These are phyloP conservation scores for Cercophora scortea DNA, from an alignment of 495 filamentous ascomycete species.

Conservation along the genomic window DNA sequence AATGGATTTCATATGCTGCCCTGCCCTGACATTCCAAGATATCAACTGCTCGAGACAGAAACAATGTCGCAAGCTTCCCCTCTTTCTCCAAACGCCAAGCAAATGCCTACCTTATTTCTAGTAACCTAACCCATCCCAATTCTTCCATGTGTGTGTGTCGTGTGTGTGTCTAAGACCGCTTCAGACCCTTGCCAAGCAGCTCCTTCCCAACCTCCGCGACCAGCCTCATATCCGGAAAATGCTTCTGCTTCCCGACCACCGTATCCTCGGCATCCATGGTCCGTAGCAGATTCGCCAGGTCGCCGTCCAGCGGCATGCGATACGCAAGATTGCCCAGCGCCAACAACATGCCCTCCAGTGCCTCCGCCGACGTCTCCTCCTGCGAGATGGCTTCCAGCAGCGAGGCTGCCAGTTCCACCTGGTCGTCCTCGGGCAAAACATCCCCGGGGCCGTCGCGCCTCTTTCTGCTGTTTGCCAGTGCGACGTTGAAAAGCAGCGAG, in stretches of 20 bases:
- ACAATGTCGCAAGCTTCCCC: neutral
- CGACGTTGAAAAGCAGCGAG: constrained; percentile 76
- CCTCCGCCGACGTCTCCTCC: constrained; percentile 62
- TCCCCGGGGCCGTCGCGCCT: constrained; percentile 52
- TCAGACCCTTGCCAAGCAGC: constrained; percentile 34
- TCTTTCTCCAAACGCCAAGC: neutral
- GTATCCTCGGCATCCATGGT: constrained; percentile 60
- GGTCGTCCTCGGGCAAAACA: constrained; percentile 54
- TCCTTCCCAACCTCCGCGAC: constrained; percentile 49
- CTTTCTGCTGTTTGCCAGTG: constrained; percentile 57
- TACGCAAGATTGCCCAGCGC: constrained; percentile 70
- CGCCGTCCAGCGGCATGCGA: constrained; percentile 55
- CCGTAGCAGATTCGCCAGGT: constrained; percentile 65
- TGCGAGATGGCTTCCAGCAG: constrained; percentile 65
- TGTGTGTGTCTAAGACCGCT: neutral
- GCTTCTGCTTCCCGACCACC: constrained; percentile 45
- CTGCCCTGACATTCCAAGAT: neutral
- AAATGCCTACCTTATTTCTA: neutral
- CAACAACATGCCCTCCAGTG: constrained; percentile 61
- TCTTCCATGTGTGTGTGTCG: no score
- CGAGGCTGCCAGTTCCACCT: constrained; percentile 71
- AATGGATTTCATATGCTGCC: neutral
- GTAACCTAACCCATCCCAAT: no score
- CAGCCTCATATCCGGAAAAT: constrained; percentile 47
- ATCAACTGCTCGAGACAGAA: neutral